These are phyloP conservation scores for Epichloe amarillans DNA, from an alignment of 2,329 filamentous ascomycete genomes.

Conservation along the genomic window DNA sequence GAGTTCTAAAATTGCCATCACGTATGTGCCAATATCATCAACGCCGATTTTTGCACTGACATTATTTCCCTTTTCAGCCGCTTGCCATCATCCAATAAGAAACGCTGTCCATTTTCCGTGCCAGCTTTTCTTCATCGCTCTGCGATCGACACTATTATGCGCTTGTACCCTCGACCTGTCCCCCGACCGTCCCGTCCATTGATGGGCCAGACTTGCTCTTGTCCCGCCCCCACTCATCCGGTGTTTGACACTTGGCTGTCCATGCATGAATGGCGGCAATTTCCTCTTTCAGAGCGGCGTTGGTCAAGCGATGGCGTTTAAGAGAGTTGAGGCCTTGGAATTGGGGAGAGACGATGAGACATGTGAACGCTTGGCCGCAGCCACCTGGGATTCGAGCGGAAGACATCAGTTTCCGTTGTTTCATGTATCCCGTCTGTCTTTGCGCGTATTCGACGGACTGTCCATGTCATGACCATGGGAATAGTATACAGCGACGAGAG, in stretches of 20 bases:
- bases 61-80: neutral
- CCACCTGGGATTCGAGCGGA: slow-evolving; percentile 29
- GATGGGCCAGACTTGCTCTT: slow-evolving; percentile 25
- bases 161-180: slow-evolving; percentile 25
- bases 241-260: slow-evolving; percentile 88
- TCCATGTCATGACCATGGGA: no score
- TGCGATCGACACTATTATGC: neutral
- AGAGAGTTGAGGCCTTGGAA: slow-evolving; percentile 64
- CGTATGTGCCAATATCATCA: no score
- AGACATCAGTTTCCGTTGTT: neutral
- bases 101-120: neutral
- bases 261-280: slow-evolving; percentile 88
- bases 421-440: neutral
- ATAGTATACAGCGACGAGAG: neutral
- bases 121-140: neutral
- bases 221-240: slow-evolving; percentile 73
- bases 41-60: neutral
- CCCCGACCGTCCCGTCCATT: slow-evolving; percentile 29
- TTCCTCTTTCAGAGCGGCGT: slow-evolving; percentile 69
- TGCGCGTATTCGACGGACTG: neutral
- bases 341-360: slow-evolving; percentile 47
- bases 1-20: no score
- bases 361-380: slow-evolving; percentile 48
- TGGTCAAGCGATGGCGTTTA: slow-evolving; percentile 76
- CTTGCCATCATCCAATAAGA: neutral